phyloP scores from a whole-genome alignment of 2,329 filamentous ascomycete genomes.

The Ascochyta pisi region DNA sequence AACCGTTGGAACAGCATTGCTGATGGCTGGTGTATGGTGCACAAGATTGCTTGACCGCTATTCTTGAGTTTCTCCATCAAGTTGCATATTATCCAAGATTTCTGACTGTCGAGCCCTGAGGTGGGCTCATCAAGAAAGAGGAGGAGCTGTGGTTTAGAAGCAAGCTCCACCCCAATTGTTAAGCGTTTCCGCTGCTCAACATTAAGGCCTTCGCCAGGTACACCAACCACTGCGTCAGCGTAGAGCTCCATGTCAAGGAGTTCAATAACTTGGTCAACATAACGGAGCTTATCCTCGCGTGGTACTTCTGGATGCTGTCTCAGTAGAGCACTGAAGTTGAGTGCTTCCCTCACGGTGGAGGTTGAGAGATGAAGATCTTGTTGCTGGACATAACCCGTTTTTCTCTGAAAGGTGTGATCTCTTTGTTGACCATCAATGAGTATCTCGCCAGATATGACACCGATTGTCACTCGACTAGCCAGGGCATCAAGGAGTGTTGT shows the following conservation, averaged over 20 bases:
- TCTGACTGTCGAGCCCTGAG: neutral
- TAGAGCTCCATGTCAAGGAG: conserved; percentile 76
- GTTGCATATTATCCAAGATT: neutral
- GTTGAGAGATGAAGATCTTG: conserved; percentile 65
- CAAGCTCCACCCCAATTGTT: neutral
- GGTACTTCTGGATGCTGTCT: conserved; percentile 70
- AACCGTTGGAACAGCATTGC: neutral
- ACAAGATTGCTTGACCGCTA: neutral
- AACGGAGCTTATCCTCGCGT: conserved; percentile 73
- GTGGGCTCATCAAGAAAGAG: neutral
- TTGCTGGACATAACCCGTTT: conserved; percentile 66
- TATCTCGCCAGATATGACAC: conserved; percentile 83
- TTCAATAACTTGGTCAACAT: conserved; percentile 86
- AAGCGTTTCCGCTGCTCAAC: neutral
- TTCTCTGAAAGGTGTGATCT: conserved; percentile 81
- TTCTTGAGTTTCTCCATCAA: neutral
- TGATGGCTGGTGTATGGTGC: neutral
- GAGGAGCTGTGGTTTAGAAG: neutral
- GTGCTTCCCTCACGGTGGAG: conserved; percentile 67
- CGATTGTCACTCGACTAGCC: conserved; percentile 72
- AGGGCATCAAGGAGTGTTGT: conserved; percentile 85
- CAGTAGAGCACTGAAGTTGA: conserved; percentile 76
- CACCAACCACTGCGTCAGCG: conserved; percentile 82
- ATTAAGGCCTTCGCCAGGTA: conserved; percentile 68
- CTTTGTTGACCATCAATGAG: conserved; percentile 68